These are phyloP conservation scores for Sphagnurus paluster DNA, from an alignment of 1,284 basidiomycete species.

Conservation along the genomic window DNA sequence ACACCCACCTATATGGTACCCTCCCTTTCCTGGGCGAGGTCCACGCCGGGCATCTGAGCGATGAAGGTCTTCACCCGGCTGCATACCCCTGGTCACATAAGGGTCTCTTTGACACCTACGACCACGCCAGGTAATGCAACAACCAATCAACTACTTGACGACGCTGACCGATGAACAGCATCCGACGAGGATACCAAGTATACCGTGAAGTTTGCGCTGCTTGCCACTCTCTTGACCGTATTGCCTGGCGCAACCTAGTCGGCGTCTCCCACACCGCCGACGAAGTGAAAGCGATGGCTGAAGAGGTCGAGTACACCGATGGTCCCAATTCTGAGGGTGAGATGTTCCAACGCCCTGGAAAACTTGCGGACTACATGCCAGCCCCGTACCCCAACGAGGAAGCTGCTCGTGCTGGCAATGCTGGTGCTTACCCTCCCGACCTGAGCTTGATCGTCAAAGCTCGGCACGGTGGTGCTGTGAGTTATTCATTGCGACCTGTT, in stretches of 20 bases:
- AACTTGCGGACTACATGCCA: slow-evolving; percentile 96
- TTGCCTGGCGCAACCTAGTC: slow-evolving; percentile 99
- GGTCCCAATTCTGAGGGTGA: slow-evolving; percentile 95
- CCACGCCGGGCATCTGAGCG: slow-evolving; percentile 87
- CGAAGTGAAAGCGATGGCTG: slow-evolving; percentile 91
- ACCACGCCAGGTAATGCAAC: slow-evolving; percentile 80
- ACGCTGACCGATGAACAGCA: slow-evolving; percentile 49
- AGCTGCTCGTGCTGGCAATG: slow-evolving; percentile 93
- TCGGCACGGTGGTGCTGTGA: slow-evolving; percentile 92
- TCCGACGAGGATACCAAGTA: slow-evolving; percentile 97
- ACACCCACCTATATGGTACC: slow-evolving; percentile 91
- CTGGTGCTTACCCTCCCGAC: slow-evolving; percentile 95
- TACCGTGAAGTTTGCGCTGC: slow-evolving; percentile 99
- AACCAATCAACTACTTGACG: slow-evolving; percentile 3
- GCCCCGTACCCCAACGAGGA: slow-evolving; percentile 97
- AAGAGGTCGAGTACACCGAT: slow-evolving; percentile 96
- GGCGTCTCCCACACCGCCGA: slow-evolving; percentile 96
- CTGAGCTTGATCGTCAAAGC: slow-evolving; percentile 98
- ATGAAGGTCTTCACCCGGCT: slow-evolving; percentile 93
- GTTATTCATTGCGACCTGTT: slow-evolving; percentile 30
- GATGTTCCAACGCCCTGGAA: slow-evolving; percentile 98
- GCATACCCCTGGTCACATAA: slow-evolving; percentile 91
- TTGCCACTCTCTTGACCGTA: slow-evolving; percentile 98
- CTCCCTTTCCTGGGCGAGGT: slow-evolving; percentile 87
- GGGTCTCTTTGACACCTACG: slow-evolving; percentile 88